Evolutionary conservation across 495 filamentous ascomycete genomes (phyloP), one percentile per base, ranked within the genome.

Genomic region (Podospora tetraspora): DNA sequence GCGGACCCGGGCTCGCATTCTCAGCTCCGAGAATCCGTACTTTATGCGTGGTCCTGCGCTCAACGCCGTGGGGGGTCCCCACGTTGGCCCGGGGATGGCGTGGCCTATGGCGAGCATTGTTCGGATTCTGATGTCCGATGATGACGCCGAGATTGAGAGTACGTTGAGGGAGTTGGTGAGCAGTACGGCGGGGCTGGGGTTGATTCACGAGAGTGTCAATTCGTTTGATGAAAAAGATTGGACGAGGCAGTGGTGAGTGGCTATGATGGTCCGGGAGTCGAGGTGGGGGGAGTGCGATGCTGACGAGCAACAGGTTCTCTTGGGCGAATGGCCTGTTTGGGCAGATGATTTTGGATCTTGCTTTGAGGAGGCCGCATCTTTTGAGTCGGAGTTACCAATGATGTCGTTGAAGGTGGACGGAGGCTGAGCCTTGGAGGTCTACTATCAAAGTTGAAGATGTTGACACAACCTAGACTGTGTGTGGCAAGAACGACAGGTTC

Each of bases 291-390:
- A 63, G n/a, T 9, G 29, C 29, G 29, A 19, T 16, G 34, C 34
- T 25, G 23, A 27, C n/a, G 19, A 29, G 57, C 16, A 23, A 37
- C 65, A 86, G 85, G 85, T 90, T 90, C 68, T 87, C 86, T 0
- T 90, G 88, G 88, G 87, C 86, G 10, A 90, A 91, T 72, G 88
- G 88, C 19, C 77, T 91, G 63, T 90, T 90, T 74, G 88, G 88
- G 16, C 84, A 89, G 74, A 84, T 86, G 81, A 83, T 91, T 52
- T 73, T 90, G 63, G 85, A 89, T 71, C 70, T 91, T 59, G 72
- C 80, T 30, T 63, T 71, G 11, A 80, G 80, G 62, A 83, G 79
- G 66, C 79, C 79, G 21, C 58, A 77, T 6, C 69, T 83, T 24
- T 61, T 83, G 24, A 65, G 72, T 64, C 61, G 75, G 70, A 80